These are phyloP conservation scores for Linaria vulgaris DNA, from an alignment of 257 asterid genomes.

Conservation along the genomic window DNA sequence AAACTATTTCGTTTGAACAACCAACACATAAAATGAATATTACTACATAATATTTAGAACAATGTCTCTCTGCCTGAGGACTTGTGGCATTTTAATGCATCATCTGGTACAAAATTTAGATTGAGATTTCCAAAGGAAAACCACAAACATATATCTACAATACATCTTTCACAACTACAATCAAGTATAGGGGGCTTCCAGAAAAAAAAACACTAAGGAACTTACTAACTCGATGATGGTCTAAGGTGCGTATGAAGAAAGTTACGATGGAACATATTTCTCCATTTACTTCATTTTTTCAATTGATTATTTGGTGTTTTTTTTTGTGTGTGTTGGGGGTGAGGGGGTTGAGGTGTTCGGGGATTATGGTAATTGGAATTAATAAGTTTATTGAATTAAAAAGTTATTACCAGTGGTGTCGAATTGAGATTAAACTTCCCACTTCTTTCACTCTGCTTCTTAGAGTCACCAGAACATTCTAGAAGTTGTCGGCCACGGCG, in stretches of 20 bases:
- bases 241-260: too few relatives aligned
- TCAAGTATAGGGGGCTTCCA: conserved; percentile 2
- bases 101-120: not conserved
- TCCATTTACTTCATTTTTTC: too few relatives aligned
- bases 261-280: too few relatives aligned
- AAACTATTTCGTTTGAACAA: too few relatives aligned
- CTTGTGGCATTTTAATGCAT: not conserved
- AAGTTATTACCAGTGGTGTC: conserved; percentile 25
- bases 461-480: conserved; percentile 30
- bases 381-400: conserved; percentile 22
- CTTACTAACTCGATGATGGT: too few relatives aligned
- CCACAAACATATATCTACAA: not conserved
- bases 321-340: too few relatives aligned
- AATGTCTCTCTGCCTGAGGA: not conserved
- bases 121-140: not conserved
- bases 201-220: too few relatives aligned
- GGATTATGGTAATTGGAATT: not conserved
- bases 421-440: conserved; percentile 27
- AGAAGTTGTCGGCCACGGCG: conserved; percentile 43
- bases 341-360: too few relatives aligned
- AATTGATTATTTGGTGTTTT: too few relatives aligned
- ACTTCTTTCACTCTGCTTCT: conserved; percentile 30
- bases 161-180: not conserved
- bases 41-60: not conserved
- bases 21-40: not conserved